Evolutionary conservation across 2,329 filamentous ascomycete species (phyloP), one percentile per base, ranked within the genome.

Genomic region (Ophiosphaerella korrae): DNA sequence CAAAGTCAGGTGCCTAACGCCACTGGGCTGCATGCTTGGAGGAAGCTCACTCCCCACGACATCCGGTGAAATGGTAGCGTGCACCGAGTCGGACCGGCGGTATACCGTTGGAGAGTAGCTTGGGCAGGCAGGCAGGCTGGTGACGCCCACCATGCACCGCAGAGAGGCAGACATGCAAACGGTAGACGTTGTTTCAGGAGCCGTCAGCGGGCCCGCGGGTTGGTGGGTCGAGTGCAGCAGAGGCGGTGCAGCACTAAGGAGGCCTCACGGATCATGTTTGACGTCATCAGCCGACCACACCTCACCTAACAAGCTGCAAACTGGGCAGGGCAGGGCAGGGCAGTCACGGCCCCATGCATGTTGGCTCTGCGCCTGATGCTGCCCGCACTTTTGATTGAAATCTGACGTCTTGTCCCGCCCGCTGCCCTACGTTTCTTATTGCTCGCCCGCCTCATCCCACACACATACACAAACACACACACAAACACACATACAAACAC

Each of bases 401-500:
- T 49, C 54, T 61, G 51, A 55, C 53, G 42, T 48, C 50, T 39
- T 42, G 48, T 47, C 39, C 47, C 49, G 32, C 40, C 50, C 39
- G 43, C n/a, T 40, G 29, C 31, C 39, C 53, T 44, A 47, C 40
- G 33, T 52, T 50, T 60, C 56, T 59, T 57, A 46, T 60, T 50
- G 45, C 50, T 45, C 48, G 41, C 18, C 44, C 45, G 16, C 43
- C 26, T 29, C 26, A 29, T 29, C 18, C 3, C 18, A 3, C 18
- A 21, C 18, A n/a, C n/a, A n/a, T 4, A 21, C 18, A 21, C 18
- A 21, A 21, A 21, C 18, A 21, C 18, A 3, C 18, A 18, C 18
- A 18, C 18, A 18, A 2, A 3, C 18, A 21, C 18, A 21, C 18
- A 21, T 4, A 4, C 18, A 21, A n/a, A n/a, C n/a, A 21, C 18